phyloP scores from a whole-genome alignment of 2,329 filamentous ascomycete species.

The Alternaria consortialis region DNA sequence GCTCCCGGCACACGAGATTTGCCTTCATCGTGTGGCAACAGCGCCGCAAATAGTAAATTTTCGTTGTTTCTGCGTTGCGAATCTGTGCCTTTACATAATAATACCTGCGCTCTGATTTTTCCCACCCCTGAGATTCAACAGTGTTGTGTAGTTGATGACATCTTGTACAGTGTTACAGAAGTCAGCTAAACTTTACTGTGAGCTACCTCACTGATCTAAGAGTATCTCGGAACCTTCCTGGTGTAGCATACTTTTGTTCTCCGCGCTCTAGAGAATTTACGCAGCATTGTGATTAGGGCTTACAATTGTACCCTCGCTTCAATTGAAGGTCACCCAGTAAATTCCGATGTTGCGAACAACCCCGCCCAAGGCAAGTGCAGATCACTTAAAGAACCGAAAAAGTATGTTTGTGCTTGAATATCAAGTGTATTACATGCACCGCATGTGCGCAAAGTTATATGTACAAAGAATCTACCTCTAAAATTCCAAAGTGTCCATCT shows the following conservation, averaged over 20 bases:
- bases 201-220: background rate
- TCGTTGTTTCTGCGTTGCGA: no score
- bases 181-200: background rate
- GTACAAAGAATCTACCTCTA: slow-evolving; percentile 32
- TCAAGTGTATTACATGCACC: slow-evolving; percentile 22
- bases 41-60: no score
- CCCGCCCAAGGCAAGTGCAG: background rate
- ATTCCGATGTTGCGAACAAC: background rate
- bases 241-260: background rate
- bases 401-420: background rate
- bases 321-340: background rate
- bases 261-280: fast-evolving
- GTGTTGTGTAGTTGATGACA: background rate
- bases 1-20: background rate
- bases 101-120: no score
- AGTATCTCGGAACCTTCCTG: background rate
- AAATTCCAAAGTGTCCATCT: slow-evolving; percentile 6
- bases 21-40: no score
- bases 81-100: no score
- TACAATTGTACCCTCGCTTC: background rate
- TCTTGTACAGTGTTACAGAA: background rate
- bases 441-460: slow-evolving; percentile 25
- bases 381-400: background rate
- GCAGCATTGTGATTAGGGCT: background rate
- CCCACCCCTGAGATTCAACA: background rate